These are phyloP conservation scores for Xerocomus spinulosus DNA, from an alignment of 768 basidiomycete genomes.

Conservation along the genomic window DNA sequence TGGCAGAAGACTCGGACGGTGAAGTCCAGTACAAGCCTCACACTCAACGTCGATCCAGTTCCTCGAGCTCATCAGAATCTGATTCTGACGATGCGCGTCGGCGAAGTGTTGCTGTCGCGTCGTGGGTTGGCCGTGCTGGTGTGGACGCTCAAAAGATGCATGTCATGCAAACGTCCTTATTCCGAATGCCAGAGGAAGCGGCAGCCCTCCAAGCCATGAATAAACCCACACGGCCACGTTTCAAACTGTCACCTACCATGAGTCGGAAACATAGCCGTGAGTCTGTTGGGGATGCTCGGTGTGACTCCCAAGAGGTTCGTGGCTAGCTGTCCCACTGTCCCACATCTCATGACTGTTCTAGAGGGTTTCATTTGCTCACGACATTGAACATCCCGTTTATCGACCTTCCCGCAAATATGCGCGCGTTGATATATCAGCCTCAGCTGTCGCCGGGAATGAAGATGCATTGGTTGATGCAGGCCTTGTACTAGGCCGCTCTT, in stretches of 20 bases:
- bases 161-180: constrained; percentile 89
- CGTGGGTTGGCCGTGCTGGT: constrained; percentile 70
- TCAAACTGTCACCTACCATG: constrained; percentile 35
- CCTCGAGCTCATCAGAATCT: constrained; percentile 24
- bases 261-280: constrained; percentile 75
- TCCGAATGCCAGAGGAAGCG: constrained; percentile 71
- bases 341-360: constrained; percentile 26
- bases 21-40: constrained; percentile 44
- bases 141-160: constrained; percentile 87
- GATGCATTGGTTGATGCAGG: constrained; percentile 74
- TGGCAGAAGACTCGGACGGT: constrained; percentile 53
- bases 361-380: constrained; percentile 78
- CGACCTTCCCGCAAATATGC: constrained; percentile 79
- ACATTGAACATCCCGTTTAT: constrained; percentile 60
- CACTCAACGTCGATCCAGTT: constrained; percentile 33
- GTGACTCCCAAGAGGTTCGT: constrained; percentile 59
- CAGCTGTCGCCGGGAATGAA: constrained; percentile 61
- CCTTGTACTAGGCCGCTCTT: constrained; percentile 79
- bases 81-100: constrained; percentile 14
- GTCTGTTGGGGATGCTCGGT: constrained; percentile 67
- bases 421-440: constrained; percentile 64
- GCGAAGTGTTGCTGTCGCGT: constrained; percentile 48
- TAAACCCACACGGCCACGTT: constrained; percentile 35
- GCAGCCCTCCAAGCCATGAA: constrained; percentile 56
- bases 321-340: constrained; percentile 1